Evolutionary conservation across 768 basidiomycete genomes (phyloP).

Genomic region (Mycena sanguinolenta): DNA sequence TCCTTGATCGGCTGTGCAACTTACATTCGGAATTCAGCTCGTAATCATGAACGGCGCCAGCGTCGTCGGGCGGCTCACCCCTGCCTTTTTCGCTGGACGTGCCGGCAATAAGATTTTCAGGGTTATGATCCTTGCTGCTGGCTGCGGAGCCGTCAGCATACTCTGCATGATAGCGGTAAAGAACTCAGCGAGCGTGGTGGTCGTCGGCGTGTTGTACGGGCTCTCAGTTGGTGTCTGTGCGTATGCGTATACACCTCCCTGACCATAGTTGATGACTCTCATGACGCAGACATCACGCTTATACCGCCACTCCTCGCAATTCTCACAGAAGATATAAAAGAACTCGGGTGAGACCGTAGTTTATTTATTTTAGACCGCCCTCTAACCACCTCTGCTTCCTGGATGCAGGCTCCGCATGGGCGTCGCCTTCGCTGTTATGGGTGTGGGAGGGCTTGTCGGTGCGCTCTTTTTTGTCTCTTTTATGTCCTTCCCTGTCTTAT

Average conservation of each 20-base stretch:
- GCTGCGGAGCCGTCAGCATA: slow-evolving; percentile 43
- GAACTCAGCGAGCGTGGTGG: slow-evolving; percentile 39
- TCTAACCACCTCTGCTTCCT: neutral
- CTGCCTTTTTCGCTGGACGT: slow-evolving; percentile 48
- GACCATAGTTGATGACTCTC: neutral
- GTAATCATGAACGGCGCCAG: slow-evolving; percentile 54
- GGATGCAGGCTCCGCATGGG: slow-evolving; percentile 40
- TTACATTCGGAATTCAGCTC: slow-evolving; percentile 39
- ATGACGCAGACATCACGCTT: slow-evolving; percentile 45
- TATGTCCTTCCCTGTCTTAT: neutral
- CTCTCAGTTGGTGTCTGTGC: slow-evolving; percentile 52
- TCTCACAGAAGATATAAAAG: slow-evolving; percentile 47
- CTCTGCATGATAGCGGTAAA: slow-evolving; percentile 50
- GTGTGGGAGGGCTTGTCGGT: slow-evolving; percentile 4
- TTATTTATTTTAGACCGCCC: neutral
- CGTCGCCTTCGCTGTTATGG: slow-evolving; percentile 38
- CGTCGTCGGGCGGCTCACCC: slow-evolving; percentile 53
- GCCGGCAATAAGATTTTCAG: slow-evolving; percentile 43
- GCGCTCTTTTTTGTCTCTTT: neutral
- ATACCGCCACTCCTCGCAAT: slow-evolving; percentile 47
- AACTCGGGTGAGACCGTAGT: slow-evolving; percentile 49
- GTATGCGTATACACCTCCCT: slow-evolving; percentile 38
- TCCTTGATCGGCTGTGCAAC: neutral
- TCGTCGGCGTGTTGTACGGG: slow-evolving; percentile 48
- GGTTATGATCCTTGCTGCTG: slow-evolving; percentile 42